phyloP scores from a whole-genome alignment of 805 yeast species.

The Ogataea henricii region DNA sequence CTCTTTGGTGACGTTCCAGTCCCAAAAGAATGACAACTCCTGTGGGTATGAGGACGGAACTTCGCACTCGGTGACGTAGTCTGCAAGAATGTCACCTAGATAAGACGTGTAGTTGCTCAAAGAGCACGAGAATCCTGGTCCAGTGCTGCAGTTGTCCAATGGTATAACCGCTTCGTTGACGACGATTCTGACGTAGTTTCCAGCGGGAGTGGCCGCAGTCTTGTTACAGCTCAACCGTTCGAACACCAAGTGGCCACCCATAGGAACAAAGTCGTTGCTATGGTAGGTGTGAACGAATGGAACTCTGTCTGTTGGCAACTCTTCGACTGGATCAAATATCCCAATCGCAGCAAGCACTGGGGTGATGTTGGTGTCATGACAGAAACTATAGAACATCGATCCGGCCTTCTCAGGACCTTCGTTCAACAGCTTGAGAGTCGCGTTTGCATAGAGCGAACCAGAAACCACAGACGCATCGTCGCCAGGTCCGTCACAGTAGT shows the following conservation, averaged over 20 bases:
- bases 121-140: constrained; percentile 48
- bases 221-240: constrained; percentile 32
- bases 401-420: constrained; percentile 33
- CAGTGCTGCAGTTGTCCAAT: constrained; percentile 44
- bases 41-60: constrained; percentile 14
- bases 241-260: constrained; percentile 50
- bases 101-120: constrained; percentile 28
- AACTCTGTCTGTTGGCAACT: constrained; percentile 45
- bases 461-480: constrained; percentile 51
- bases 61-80: constrained; percentile 12
- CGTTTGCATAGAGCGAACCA: constrained; percentile 57
- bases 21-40: constrained; percentile 20
- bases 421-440: constrained; percentile 32
- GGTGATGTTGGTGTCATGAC: constrained; percentile 60
- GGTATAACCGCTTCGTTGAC: constrained; percentile 57
- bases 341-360: constrained; percentile 53
- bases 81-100: constrained; percentile 6
- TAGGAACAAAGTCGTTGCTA: constrained; percentile 49
- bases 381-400: constrained; percentile 16
- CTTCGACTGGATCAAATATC: constrained; percentile 35
- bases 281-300: constrained; percentile 51
- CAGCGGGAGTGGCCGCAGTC: constrained; percentile 10
- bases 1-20: constrained; percentile 14
- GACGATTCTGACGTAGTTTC: constrained; percentile 40
- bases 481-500: constrained; percentile 64